Evolutionary conservation across 2,329 filamentous ascomycete species (phyloP).

Genomic region (Alternaria metachromatica): DNA sequence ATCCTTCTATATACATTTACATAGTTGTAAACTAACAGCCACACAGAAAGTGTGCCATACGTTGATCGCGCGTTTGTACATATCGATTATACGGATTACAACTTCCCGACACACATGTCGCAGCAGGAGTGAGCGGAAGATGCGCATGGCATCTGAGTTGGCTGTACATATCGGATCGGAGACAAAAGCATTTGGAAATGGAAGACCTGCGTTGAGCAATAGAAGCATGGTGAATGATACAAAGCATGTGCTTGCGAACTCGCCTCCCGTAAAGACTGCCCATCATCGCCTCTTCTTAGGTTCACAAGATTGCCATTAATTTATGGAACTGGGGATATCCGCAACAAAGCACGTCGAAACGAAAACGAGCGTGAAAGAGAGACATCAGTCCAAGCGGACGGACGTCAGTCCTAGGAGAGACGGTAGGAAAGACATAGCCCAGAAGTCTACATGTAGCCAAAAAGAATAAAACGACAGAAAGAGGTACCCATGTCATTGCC

Average conservation of each 20-base stretch:
- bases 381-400: too few species aligned
- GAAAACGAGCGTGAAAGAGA: too few species aligned
- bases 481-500: not conserved
- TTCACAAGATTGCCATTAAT: too few species aligned
- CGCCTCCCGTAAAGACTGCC: too few species aligned
- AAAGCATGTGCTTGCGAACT: too few species aligned
- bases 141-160: not conserved
- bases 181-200: not conserved
- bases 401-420: too few species aligned
- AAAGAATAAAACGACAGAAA: not conserved
- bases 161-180: not conserved
- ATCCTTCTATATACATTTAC: not conserved
- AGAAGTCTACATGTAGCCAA: not conserved
- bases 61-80: conserved; percentile 66
- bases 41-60: conserved; percentile 72
- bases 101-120: conserved; percentile 59
- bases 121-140: conserved; percentile 49
- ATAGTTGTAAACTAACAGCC: conserved; percentile 9
- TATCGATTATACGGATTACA: conserved; percentile 59
- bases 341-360: too few species aligned
- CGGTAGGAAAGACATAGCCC: not conserved
- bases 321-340: too few species aligned
- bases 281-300: too few species aligned
- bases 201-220: too few species aligned
- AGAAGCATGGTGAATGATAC: too few species aligned